Evolutionary conservation across 139 green algal genomes (phyloP).

Genomic region (Closterium sp.): DNA sequence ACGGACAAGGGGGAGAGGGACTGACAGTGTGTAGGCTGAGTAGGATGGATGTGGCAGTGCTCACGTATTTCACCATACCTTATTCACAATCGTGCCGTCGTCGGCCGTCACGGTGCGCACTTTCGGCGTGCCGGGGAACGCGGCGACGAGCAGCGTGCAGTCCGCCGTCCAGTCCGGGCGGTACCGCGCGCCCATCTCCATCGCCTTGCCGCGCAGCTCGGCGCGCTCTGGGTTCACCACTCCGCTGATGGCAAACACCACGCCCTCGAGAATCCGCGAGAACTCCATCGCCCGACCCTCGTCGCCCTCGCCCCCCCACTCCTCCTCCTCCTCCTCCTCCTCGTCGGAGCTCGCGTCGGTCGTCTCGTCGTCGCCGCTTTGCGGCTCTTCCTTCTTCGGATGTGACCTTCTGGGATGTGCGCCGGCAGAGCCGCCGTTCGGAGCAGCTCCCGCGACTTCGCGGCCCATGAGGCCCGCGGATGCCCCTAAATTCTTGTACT

Average conservation of each 20-base stretch:
- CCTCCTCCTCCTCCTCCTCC: constrained; percentile 13
- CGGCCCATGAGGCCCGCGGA: not conserved
- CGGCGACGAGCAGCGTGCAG: constrained; percentile 38
- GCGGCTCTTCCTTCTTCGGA: not conserved
- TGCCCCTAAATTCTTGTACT: not conserved
- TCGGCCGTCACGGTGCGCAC: constrained; percentile 20
- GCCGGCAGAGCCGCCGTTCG: not conserved
- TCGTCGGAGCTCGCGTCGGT: not conserved
- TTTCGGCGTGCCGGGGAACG: constrained; percentile 41
- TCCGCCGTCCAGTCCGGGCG: constrained; percentile 22
- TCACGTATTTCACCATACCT: too few species aligned
- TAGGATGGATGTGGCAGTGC: not conserved
- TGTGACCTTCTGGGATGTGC: not conserved
- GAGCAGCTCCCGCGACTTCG: not conserved
- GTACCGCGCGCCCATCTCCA: constrained; percentile 41
- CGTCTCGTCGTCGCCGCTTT: not conserved
- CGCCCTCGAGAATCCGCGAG: constrained; percentile 16
- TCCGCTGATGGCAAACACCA: constrained; percentile 29
- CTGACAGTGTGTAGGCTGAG: not conserved
- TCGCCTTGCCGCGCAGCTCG: constrained; percentile 15
- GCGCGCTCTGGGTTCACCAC: constrained; percentile 33
- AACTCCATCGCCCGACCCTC: not conserved
- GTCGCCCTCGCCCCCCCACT: not conserved
- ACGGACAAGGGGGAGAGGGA: not conserved
- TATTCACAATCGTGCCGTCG: constrained; percentile 33